A percentile compares a stretch with the other conserved stretches of the same genome.
Evolutionary conservation across 495 filamentous ascomycete genomes (phyloP).

Genomic region (Penicillium argentinense): DNA sequence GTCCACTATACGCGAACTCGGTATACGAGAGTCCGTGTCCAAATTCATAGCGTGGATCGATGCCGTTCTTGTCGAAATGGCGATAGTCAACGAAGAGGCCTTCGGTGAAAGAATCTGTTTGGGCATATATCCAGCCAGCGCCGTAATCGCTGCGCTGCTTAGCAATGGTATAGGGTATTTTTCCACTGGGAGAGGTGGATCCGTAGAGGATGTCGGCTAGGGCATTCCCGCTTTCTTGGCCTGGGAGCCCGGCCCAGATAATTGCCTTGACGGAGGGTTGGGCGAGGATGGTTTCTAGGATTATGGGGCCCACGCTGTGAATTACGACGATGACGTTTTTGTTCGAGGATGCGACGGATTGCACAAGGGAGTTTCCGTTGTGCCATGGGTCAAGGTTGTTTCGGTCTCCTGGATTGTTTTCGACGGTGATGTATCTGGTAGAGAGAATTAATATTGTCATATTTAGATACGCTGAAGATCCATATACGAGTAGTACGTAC

Average conservation of each 20-base stretch:
- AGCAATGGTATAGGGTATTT: conserved; percentile 72
- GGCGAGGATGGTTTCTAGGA: conserved; percentile 45
- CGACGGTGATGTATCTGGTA: conserved; percentile 59
- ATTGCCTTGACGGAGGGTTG: conserved; percentile 60
- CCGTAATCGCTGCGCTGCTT: conserved; percentile 62
- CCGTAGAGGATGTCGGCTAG: conserved; percentile 62
- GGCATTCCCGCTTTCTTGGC: conserved; percentile 59
- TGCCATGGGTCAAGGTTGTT: conserved; percentile 48
- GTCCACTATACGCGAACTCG: conserved; percentile 54
- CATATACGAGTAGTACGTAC: conserved; percentile 37
- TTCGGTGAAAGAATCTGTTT: conserved; percentile 60
- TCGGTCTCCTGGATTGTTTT: conserved; percentile 58
- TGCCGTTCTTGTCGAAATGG: conserved; percentile 61
- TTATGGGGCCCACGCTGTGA: conserved; percentile 60
- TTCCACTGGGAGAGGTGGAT: conserved; percentile 56
- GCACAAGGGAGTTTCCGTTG: conserved; percentile 26
- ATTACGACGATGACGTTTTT: conserved; percentile 81
- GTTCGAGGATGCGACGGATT: conserved; percentile 54
- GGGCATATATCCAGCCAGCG: conserved; percentile 51
- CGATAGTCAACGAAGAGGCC: conserved; percentile 69
- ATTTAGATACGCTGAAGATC: no score
- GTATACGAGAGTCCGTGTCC: conserved; percentile 69
- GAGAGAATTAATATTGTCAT: neutral
- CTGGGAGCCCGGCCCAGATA: conserved; percentile 57
- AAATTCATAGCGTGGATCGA: conserved; percentile 64